Evolutionary conservation across 2,329 filamentous ascomycete species (phyloP), one percentile per base, ranked within the genome.

Genomic region (Hirsutella minnesotensis): DNA sequence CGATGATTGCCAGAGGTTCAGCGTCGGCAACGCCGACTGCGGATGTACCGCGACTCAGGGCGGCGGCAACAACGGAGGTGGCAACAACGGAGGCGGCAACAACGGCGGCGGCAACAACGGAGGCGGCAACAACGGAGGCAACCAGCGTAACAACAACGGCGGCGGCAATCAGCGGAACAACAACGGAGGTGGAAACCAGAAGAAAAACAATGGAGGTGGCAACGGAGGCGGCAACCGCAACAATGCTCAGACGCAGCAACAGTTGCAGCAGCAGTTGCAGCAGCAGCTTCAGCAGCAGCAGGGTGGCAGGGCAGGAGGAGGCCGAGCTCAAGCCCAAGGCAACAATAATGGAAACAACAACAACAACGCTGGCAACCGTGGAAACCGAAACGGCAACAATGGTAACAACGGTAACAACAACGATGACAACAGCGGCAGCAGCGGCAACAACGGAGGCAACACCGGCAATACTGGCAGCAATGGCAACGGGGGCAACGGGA

Each of bases 1-100:
- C 56, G 79, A 83, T 52, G 78, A 82, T 56, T 82, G 78, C 56
- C 63, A 70, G 40, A 75, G 75, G 53, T 76, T 81, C 54, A 73
- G 68, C 37, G 75, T 78, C n/a, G 58, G 53, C 29, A 56, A 54
- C 35, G 3, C 5, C 18, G 24, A 41, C 30, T 41, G 39, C 39
- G 39, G 39, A 7, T 41, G 39, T 22, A 19, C 27, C 5, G 46
- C 47, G 31, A 46, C 46, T 12, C 44, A 42, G 13, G 45, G 43
- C 1, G 48, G 46, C 30, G 24, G 24, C 37, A 16, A 27, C 9
- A 48, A 51, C 35, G 42, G 45, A 34, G 39, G 33, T 13, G 34
- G 40, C 21, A 48, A 50, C 21, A 47, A 47, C 22, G 49, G 52
- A 18, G 49, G 48, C 40, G 49, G 44, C 29, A 42, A 44, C 5